Evolutionary conservation across 208 protist genomes (phyloP).

Genomic region (Leishmania lainsoni): DNA sequence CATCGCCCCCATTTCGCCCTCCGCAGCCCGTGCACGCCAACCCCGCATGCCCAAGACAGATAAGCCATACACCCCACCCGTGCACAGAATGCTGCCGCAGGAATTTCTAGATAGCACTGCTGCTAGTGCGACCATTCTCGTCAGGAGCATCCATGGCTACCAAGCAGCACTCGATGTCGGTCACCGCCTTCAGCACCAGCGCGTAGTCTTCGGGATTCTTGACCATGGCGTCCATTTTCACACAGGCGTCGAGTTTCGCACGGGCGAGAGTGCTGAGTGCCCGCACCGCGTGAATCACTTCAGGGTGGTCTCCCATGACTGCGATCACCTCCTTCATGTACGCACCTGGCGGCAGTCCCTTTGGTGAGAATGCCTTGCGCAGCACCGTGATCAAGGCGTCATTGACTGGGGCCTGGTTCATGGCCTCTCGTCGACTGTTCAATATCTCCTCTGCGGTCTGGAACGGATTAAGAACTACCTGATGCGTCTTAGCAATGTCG

Average conservation of each 20-base stretch:
- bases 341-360: slow-evolving; percentile 65
- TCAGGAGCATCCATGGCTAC: slow-evolving; percentile 62
- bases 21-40: neutral
- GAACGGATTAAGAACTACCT: slow-evolving; percentile 64
- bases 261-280: slow-evolving; percentile 41
- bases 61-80: neutral
- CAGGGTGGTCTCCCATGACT: slow-evolving; percentile 53
- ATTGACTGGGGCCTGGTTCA: slow-evolving; percentile 54
- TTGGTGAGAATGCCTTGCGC: slow-evolving; percentile 63
- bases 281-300: slow-evolving; percentile 61
- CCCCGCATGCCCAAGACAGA: too few species aligned
- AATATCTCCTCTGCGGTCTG: slow-evolving; percentile 77
- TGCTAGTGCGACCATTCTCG: slow-evolving; percentile 20
- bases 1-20: neutral
- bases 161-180: slow-evolving; percentile 86
- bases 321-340: slow-evolving; percentile 88
- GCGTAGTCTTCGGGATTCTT: slow-evolving; percentile 84
- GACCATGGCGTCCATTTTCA: slow-evolving; percentile 47
- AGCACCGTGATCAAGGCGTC: slow-evolving; percentile 58
- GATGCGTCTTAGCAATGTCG: slow-evolving; percentile 53
- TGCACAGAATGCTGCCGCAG: neutral
- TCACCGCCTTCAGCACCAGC: slow-evolving; percentile 84
- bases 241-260: slow-evolving; percentile 62
- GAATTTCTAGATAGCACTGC: neutral
- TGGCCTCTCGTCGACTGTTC: slow-evolving; percentile 49